These are phyloP conservation scores for Durusdinium trenchii DNA, from an alignment of 73 alveolate genomes.

Conservation along the genomic window DNA sequence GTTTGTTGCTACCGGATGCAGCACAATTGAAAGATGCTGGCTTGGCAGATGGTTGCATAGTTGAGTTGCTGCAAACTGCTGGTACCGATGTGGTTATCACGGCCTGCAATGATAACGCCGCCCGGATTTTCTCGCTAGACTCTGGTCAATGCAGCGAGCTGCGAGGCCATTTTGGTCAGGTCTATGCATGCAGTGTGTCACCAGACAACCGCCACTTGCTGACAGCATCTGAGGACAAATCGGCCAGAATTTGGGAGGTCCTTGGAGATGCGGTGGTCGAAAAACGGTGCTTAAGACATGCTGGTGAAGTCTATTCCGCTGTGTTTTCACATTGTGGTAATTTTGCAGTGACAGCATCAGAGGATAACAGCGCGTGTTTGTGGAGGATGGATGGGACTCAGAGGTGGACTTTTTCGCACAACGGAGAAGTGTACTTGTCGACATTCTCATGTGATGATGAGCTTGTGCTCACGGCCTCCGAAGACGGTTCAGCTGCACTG, in stretches of 20 bases:
- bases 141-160: slow-evolving; percentile 63
- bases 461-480: slow-evolving; percentile 60
- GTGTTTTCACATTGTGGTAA: slow-evolving; percentile 46
- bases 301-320: slow-evolving; percentile 60
- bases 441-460: slow-evolving; percentile 65
- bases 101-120: slow-evolving; percentile 64
- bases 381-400: slow-evolving; percentile 6
- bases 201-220: slow-evolving; percentile 37
- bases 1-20: slow-evolving; percentile 34
- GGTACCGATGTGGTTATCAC: slow-evolving; percentile 39
- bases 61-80: slow-evolving; percentile 41
- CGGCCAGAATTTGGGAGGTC: slow-evolving; percentile 72
- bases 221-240: slow-evolving; percentile 70
- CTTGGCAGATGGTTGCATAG: slow-evolving; percentile 20
- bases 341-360: slow-evolving; percentile 42
- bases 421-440: slow-evolving; percentile 48
- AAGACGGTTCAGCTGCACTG: slow-evolving; percentile 46
- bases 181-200: slow-evolving; percentile 49
- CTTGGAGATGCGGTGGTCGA: neutral
- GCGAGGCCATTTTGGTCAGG: slow-evolving; percentile 86
- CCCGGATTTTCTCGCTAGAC: slow-evolving; percentile 40
- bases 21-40: slow-evolving; percentile 2
- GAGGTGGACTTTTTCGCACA: slow-evolving; percentile 30
- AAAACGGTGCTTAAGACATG: neutral
- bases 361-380: neutral